Conservation (phyloP, 2,329 filamentous ascomycete genomes). For the Fusarium austroafricanum region DNA sequence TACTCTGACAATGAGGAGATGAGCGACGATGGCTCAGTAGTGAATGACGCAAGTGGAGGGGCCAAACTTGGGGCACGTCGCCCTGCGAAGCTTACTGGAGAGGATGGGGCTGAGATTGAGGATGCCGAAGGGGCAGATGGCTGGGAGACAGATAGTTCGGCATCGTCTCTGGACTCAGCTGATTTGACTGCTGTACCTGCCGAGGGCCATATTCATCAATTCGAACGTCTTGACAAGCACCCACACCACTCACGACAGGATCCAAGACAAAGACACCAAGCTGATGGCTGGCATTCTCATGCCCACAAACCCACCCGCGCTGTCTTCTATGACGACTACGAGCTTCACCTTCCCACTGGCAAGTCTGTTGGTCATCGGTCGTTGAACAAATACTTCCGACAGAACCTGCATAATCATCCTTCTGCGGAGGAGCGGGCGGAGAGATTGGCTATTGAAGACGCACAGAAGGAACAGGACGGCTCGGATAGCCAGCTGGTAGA, state of each 20-base stretch:
- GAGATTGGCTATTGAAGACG: conserved; percentile 69
- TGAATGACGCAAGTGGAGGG: conserved; percentile 63
- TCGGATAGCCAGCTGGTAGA: conserved; percentile 51
- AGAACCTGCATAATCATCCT: conserved; percentile 90
- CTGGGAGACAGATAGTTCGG: conserved; percentile 95
- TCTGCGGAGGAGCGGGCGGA: conserved; percentile 79
- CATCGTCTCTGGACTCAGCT: conserved; percentile 87
- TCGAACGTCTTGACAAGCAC: conserved; percentile 77
- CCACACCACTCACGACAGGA: conserved; percentile 80
- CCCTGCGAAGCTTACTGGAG: conserved; percentile 61
- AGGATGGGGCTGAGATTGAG: conserved; percentile 62
- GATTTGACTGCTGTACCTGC: conserved; percentile 84
- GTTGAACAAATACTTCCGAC: conserved; percentile 86
- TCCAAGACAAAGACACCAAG: conserved; percentile 77
- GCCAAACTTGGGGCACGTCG: conserved; percentile 77
- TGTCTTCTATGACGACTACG: conserved; percentile 91
- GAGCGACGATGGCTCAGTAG: conserved; percentile 62
- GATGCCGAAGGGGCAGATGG: conserved; percentile 75
- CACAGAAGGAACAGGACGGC: conserved; percentile 46
- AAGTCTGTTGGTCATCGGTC: conserved; percentile 91
- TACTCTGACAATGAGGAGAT: conserved; percentile 85
- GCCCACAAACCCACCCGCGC: conserved; percentile 79
- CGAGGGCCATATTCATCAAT: conserved; percentile 76
- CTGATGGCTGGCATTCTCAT: conserved; percentile 84
- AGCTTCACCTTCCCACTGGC: conserved; percentile 91